Evolutionary conservation across 2,329 filamentous ascomycete species (phyloP).

Genomic region (Juglanconis sp.): DNA sequence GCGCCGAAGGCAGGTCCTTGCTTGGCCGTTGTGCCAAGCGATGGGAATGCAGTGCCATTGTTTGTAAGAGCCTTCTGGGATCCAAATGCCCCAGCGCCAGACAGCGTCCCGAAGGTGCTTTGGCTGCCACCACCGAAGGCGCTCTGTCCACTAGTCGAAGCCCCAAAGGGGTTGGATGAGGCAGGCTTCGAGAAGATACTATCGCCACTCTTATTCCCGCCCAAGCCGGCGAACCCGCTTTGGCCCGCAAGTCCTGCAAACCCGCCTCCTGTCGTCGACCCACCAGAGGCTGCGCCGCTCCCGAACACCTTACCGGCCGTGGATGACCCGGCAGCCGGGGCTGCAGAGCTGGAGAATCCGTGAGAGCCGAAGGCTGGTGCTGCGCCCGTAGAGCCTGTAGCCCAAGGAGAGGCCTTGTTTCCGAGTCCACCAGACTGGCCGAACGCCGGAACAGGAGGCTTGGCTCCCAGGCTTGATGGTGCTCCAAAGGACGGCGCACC

Average conservation of each 20-base stretch:
- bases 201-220: slow-evolving; percentile 30
- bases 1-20: slow-evolving; percentile 40
- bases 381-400: slow-evolving; percentile 33
- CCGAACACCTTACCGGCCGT: slow-evolving; percentile 36
- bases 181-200: slow-evolving; percentile 42
- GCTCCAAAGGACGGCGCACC: slow-evolving; percentile 25
- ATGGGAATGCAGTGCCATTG: slow-evolving; percentile 37
- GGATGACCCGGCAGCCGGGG: slow-evolving; percentile 33
- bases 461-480: slow-evolving; percentile 29
- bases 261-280: slow-evolving; percentile 34
- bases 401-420: slow-evolving; percentile 55
- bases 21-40: slow-evolving; percentile 35
- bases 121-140: slow-evolving; percentile 5
- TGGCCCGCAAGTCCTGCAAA: slow-evolving; percentile 54
- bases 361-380: slow-evolving; percentile 54
- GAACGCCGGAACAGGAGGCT: slow-evolving; percentile 40
- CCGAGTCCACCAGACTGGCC: slow-evolving; percentile 46
- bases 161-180: slow-evolving; percentile 29
- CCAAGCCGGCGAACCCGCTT: slow-evolving; percentile 53
- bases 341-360: slow-evolving; percentile 39
- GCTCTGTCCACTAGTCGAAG: slow-evolving; percentile 17
- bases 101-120: not conserved
- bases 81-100: slow-evolving; percentile 21
- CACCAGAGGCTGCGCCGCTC: slow-evolving; percentile 24
- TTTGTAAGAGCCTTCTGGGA: slow-evolving; percentile 32